Conservation (phyloP, 139 green algal species). For the Trebouxia sp. region DNA sequence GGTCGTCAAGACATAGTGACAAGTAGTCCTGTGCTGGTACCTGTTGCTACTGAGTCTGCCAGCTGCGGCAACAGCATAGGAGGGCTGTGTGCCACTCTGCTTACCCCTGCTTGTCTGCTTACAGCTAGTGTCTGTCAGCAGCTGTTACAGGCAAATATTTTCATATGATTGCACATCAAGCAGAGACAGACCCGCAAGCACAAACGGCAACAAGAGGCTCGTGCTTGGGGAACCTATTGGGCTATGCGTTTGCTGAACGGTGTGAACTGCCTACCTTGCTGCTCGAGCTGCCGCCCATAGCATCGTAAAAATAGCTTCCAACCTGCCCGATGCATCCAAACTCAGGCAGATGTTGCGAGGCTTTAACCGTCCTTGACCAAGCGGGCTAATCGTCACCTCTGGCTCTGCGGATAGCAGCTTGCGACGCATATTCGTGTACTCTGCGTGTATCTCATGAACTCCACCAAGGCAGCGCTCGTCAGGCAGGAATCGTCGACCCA, state of each 20-base stretch:
- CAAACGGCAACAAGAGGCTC: too few relatives aligned
- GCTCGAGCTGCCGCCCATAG: neutral
- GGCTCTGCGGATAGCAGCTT: neutral
- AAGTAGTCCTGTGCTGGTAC: neutral
- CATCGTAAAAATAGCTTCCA: neutral
- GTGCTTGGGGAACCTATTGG: neutral
- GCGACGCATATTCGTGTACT: slow-evolving; percentile 20
- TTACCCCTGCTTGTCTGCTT: neutral
- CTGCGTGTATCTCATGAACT: slow-evolving; percentile 16
- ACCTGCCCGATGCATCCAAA: too few relatives aligned
- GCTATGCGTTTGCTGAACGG: neutral
- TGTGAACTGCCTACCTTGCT: neutral
- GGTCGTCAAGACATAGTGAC: neutral
- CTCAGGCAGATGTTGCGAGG: neutral
- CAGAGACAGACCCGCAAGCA: neutral
- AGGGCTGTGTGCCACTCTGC: neutral
- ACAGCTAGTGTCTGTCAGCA: neutral
- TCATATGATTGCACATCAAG: too few relatives aligned
- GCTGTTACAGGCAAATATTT: neutral
- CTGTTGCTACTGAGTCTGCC: slow-evolving; percentile 11
- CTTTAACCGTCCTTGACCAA: neutral
- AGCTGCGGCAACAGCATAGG: slow-evolving; percentile 10
- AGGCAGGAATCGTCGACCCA: neutral
- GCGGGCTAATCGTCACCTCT: neutral
- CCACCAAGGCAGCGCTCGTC: slow-evolving; percentile 8